Base-by-base conservation (phyloP, 768 basidiomycete genomes). In the Lactifluus rugatus region DNA sequence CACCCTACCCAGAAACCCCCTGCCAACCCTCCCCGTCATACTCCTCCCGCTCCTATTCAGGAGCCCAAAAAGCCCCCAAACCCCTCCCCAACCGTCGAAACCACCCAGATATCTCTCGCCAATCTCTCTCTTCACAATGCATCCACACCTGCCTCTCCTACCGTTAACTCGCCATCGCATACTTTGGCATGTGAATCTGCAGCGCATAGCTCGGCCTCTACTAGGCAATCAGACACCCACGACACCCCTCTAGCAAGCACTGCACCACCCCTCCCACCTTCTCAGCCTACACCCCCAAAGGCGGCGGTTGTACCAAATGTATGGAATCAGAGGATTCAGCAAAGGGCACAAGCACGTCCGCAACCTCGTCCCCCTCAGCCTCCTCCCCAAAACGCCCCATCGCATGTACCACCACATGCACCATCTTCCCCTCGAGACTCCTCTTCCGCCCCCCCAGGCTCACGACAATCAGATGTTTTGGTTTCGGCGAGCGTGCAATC, bases 321-420 rank as follows among this genome's bases (percentile, higher is more conserved):
- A 14, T 78, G 78, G 77, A 70, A 67, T 48, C 67, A 69, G 52
- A 74, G 77, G 56, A 78, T 66, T 54, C 74, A 76, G 49, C 71
- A 77, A 49, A 73, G 72, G 65, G 70, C 63, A 19, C 63, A 68
- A 61, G 65, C 68, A 34, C 69, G 67, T 49, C 58, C 66, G 17
- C 64, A 67, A 16, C 39, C 65, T 34, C 67, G 64, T 50, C 54
- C 64, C 2, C 52, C 60, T 13, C 60, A 62, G 31, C 11, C 65
- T 36, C 45, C 52, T 13, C 46, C 56, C 0, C 65, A 57, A 25
- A 42, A 52, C 14, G 46, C 56, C 16, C 45, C 49, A 36, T 48
- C 61, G 17, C 56, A 54, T 37, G 31, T 31, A 3, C 48, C 56
- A 3, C 48, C 56, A 13, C 56, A 13, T 37, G 32, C 31, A 16